Percentiles rank a stretch among this genome's conserved stretches.
Conservation (phyloP, 208 protist genomes). For the Sergeia podlipaevii region DNA sequence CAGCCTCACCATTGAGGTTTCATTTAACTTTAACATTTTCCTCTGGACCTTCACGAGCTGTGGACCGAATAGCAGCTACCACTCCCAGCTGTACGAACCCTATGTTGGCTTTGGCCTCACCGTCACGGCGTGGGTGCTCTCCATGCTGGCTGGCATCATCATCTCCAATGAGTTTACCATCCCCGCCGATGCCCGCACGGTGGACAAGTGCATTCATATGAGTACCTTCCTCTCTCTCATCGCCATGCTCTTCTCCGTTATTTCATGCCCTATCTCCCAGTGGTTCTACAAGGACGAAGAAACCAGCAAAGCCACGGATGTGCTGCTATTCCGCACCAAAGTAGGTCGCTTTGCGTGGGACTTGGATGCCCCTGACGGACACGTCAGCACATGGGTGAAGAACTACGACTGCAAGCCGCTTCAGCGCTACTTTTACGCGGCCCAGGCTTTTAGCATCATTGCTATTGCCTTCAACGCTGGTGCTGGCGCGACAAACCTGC, state of each 20-base stretch:
- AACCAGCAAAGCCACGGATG: slow-evolving; percentile 34
- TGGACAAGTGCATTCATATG: slow-evolving; percentile 31
- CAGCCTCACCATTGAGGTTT: slow-evolving; percentile 39
- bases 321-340: slow-evolving; percentile 55
- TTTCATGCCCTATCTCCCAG: slow-evolving; percentile 55
- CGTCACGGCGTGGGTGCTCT: slow-evolving; percentile 61
- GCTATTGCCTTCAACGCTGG: slow-evolving; percentile 34
- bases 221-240: slow-evolving; percentile 48
- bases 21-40: slow-evolving; percentile 73
- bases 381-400: slow-evolving; percentile 15
- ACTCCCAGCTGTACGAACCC: slow-evolving; percentile 64
- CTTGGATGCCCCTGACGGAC: slow-evolving; percentile 8
- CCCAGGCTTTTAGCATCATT: slow-evolving; percentile 49
- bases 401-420: slow-evolving; percentile 35
- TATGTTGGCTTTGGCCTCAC: slow-evolving; percentile 57
- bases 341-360: slow-evolving; percentile 50
- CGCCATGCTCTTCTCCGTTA: slow-evolving; percentile 46
- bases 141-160: slow-evolving; percentile 36
- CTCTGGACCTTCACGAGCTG: slow-evolving; percentile 57
- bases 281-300: slow-evolving; percentile 73
- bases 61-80: slow-evolving; percentile 43
- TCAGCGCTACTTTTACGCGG: slow-evolving; percentile 34
- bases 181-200: slow-evolving; percentile 46
- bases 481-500: slow-evolving; percentile 26
- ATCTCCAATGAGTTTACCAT: slow-evolving; percentile 38